Base-by-base conservation (phyloP, 1,139 yeast genomes). In the Hyphopichia khmerensis region DNA sequence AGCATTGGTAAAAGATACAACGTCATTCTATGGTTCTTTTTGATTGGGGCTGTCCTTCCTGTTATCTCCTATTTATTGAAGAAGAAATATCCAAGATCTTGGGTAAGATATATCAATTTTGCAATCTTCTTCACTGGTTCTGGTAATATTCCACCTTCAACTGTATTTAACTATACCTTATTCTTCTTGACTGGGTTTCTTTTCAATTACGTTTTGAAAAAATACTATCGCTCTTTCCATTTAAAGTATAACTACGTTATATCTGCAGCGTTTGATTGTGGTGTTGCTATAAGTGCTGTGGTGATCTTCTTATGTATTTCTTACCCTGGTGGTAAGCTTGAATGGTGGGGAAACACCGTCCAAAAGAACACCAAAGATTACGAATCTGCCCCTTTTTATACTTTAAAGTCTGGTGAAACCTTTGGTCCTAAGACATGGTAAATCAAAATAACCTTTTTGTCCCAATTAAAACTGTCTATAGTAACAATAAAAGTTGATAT, bases 101-200 rank as follows among this genome's bases (percentile, higher is more conserved):
- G 59, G 60, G 44, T 42, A 18, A 57, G 58, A 15, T 47, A 52
- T 30, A 51, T 57, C 39, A 57, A 55, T 35, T 45, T 55, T 11
- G 80, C 82, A 1, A 74, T 78, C 18, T 72, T 78, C 47, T 75
- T 79, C 57, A 67, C 72, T 15, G 78, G 80, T 9, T 60, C 78
- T 2, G 75, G 75, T 2, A 59, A 62, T 43, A 67, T 76, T 43
- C 83, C 84, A 1, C 82, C 84, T 2, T 80, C 80, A 2, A 74
- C 81, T 4, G 72, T 78, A 29, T 72, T 69, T 53, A 77, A 73
- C 49, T 76, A 74, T 55, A 71, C 71, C 23, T 62, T 79, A 7
- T 77, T 70, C 55, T 69, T 76, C 43, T 59, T 65, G 3, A 75
- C 77, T 27, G 80, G 84, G 33, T 65, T 77, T 40, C 47, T 66